These are phyloP conservation scores for Penicillium sp. DNA, from an alignment of 2,329 filamentous ascomycete genomes.

Conservation along the genomic window DNA sequence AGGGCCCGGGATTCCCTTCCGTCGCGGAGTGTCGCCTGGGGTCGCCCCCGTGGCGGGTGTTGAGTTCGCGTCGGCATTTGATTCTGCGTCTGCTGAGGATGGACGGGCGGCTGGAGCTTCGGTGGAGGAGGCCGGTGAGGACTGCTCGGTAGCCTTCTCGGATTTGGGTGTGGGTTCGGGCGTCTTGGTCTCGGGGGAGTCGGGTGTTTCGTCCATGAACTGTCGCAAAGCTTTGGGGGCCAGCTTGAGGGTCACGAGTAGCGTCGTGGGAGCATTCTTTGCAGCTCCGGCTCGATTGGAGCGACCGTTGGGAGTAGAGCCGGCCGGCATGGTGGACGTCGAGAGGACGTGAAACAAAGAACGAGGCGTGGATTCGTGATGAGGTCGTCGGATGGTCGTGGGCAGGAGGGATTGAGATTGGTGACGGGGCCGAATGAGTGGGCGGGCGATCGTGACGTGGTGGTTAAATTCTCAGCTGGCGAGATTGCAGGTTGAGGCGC, in stretches of 20 bases:
- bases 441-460: slow-evolving; percentile 28
- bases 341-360: slow-evolving; percentile 1
- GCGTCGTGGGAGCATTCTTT: slow-evolving; percentile 26
- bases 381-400: slow-evolving; percentile 8
- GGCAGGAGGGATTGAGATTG: slow-evolving; percentile 8
- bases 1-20: slow-evolving; percentile 72
- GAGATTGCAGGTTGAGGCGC: slow-evolving; percentile 34
- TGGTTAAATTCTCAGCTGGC: slow-evolving; percentile 20
- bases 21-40: slow-evolving; percentile 60
- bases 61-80: slow-evolving; percentile 43
- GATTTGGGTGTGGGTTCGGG: slow-evolving; percentile 21
- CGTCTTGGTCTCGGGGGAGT: slow-evolving; percentile 25
- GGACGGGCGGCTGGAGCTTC: slow-evolving; percentile 38
- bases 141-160: slow-evolving; percentile 33
- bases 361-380: slow-evolving; percentile 3
- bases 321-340: slow-evolving; percentile 23
- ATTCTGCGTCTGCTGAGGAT: slow-evolving; percentile 45
- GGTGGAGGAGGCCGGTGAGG: slow-evolving; percentile 42
- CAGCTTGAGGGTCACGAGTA: slow-evolving; percentile 43
- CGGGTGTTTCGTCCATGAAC: slow-evolving; percentile 29
- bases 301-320: slow-evolving; percentile 39
- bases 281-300: slow-evolving; percentile 35
- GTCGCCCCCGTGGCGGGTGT: slow-evolving; percentile 45
- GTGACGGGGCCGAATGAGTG: slow-evolving; percentile 4
- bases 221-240: slow-evolving; percentile 39